Conservation (phyloP, 192 early-diverging fungal genomes). For the Gamsiella multidivaricata region DNA sequence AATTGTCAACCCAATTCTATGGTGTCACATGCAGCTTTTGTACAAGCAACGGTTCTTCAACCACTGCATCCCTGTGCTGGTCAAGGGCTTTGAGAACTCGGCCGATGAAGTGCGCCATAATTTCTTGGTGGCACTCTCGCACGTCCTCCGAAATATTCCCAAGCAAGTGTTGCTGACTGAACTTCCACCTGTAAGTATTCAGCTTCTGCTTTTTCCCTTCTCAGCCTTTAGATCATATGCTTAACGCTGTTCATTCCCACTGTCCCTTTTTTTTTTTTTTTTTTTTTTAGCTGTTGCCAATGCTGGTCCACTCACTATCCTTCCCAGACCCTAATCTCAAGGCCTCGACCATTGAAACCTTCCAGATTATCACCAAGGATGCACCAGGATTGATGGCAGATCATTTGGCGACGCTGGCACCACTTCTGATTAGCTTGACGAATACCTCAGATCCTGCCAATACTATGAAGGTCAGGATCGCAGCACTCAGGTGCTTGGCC, state of each 20-base stretch:
- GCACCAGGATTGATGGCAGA: conserved; percentile 71
- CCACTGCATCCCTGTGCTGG: conserved; percentile 76
- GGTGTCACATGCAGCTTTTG: conserved; percentile 61
- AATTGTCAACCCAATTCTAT: neutral
- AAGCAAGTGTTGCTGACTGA: conserved; percentile 85
- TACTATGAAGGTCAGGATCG: conserved; percentile 72
- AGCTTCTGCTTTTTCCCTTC: neutral
- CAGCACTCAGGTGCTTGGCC: conserved; percentile 76
- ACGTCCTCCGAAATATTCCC: conserved; percentile 83
- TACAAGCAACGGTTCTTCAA: conserved; percentile 90
- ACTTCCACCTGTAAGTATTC: conserved; percentile 72
- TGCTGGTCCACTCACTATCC: conserved; percentile 80
- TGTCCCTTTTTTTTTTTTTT: neutral
- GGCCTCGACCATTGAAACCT: conserved; percentile 79
- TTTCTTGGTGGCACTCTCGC: conserved; percentile 85
- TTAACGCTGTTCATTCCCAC: neutral
- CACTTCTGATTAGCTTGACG: conserved; percentile 54
- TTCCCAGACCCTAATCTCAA: conserved; percentile 74
- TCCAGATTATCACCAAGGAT: conserved; percentile 78
- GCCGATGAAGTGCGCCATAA: conserved; percentile 68
- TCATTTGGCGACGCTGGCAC: conserved; percentile 59
- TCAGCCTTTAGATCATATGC: neutral
- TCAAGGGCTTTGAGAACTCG: conserved; percentile 63
- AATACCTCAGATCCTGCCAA: conserved; percentile 49
- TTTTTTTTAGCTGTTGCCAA: conserved; percentile 72